Percentiles rank a stretch among this genome's conserved stretches.
Conservation (phyloP, 768 basidiomycete species). For the Mycena latifolia region DNA sequence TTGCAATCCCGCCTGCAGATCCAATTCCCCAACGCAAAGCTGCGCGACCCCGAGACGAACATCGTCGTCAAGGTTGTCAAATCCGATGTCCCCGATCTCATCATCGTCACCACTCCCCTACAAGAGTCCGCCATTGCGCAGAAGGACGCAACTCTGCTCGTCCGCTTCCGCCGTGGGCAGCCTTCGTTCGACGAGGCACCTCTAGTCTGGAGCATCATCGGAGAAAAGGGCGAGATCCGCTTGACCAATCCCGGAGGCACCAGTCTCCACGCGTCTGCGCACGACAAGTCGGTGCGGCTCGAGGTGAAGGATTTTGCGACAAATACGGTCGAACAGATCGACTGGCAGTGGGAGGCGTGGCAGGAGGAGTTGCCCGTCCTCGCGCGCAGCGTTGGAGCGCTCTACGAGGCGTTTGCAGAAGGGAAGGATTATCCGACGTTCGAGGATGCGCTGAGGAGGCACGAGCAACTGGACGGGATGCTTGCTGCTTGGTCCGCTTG, state of each 20-base stretch:
- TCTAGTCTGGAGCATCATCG: constrained; percentile 33
- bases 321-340: constrained; percentile 1
- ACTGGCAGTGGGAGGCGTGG: constrained; percentile 19
- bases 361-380: constrained; percentile 13
- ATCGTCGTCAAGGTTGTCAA: constrained; percentile 21
- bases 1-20: constrained; percentile 10
- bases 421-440: constrained; percentile 37
- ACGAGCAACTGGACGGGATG: constrained; percentile 21
- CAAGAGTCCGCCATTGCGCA: constrained; percentile 2
- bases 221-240: constrained; percentile 32
- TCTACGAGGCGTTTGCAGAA: constrained; percentile 38
- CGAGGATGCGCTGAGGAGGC: constrained; percentile 37
- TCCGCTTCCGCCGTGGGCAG: constrained; percentile 32
- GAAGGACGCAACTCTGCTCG: constrained; percentile 32
- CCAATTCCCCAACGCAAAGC: constrained; percentile 23
- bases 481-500: constrained; percentile 4
- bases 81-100: constrained; percentile 34
- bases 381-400: background rate
- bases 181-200: constrained; percentile 6
- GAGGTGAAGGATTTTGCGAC: constrained; percentile 21
- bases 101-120: constrained; percentile 32
- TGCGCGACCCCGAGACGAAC: constrained; percentile 32
- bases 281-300: background rate
- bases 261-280: background rate
- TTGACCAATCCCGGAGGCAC: background rate